These are phyloP conservation scores for Eimeria mitis DNA, from an alignment of 169 alveolate species.

Conservation along the genomic window DNA sequence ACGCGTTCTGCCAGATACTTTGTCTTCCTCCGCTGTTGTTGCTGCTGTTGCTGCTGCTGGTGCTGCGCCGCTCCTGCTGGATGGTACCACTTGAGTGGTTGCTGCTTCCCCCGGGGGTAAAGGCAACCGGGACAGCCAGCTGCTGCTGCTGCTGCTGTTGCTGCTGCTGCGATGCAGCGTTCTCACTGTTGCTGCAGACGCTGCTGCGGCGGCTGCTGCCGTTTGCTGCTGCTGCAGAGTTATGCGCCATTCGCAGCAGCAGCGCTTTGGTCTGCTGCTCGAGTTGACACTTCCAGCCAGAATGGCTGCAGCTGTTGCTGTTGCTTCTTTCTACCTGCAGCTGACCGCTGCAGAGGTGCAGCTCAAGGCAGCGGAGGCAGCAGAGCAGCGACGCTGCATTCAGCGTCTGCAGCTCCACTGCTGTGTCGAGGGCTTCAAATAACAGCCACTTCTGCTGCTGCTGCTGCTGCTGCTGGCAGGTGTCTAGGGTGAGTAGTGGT, in stretches of 20 bases:
- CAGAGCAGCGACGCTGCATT: constrained; percentile 15
- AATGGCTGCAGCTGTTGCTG: constrained; percentile 13
- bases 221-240: not conserved
- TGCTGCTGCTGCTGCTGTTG: constrained; percentile 48
- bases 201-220: constrained; percentile 63
- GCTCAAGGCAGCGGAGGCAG: constrained; percentile 44
- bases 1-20: constrained; percentile 48
- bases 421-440: constrained; percentile 6
- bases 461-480: constrained; percentile 70
- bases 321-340: not conserved
- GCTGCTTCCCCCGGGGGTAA: not conserved
- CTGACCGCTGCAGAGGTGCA: constrained; percentile 28
- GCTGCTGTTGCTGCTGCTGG: constrained; percentile 33
- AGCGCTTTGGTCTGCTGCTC: not conserved
- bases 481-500: constrained; percentile 10
- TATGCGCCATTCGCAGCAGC: constrained; percentile 48
- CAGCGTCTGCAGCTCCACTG: constrained; percentile 8
- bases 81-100: not conserved
- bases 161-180: constrained; percentile 12
- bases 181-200: constrained; percentile 24
- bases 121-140: not conserved
- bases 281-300: constrained; percentile 14
- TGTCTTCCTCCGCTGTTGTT: not conserved
- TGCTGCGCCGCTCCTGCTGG: not conserved
- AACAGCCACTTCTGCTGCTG: constrained; percentile 50